Conservation (phyloP, 345 rosid species). For the Zanthoxylum bungeanum region DNA sequence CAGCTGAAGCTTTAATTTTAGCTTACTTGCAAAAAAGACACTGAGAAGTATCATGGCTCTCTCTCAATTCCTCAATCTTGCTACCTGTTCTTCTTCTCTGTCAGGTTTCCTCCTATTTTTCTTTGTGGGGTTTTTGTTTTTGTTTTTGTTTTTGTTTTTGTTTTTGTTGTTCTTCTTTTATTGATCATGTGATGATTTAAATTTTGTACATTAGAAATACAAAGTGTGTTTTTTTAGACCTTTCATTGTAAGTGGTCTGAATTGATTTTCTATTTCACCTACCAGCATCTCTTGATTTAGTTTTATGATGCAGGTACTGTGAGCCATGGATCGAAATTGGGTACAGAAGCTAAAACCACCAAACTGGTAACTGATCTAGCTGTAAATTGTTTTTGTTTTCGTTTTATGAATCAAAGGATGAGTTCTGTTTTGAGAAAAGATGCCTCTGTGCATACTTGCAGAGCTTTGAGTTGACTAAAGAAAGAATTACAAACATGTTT, state of each 20-base stretch:
- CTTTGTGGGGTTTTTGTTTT: background rate
- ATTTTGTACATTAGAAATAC: background rate
- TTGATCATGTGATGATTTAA: no score
- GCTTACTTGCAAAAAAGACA: no score
- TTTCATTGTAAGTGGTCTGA: no score
- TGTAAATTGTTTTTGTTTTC: background rate
- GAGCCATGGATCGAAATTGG: conserved; percentile 24
- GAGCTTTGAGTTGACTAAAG: conserved; percentile 44
- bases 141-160: background rate
- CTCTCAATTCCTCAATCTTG: background rate
- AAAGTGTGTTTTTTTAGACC: no score
- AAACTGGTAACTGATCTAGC: conserved; percentile 35
- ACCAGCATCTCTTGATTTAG: background rate
- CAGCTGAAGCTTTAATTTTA: no score
- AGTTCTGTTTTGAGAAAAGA: background rate
- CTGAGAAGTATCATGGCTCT: no score
- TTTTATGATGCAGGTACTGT: conserved; percentile 33
- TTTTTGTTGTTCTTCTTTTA: no score
- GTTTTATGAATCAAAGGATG: background rate
- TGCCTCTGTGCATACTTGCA: conserved; percentile 18
- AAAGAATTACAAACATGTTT: conserved; percentile 59
- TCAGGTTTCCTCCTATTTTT: conserved; percentile 7
- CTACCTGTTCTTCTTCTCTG: background rate
- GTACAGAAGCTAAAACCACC: conserved; percentile 20
- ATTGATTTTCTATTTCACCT: background rate